These are phyloP conservation scores for Rubia yunnanensis DNA, from an alignment of 257 asterid species.

Conservation along the genomic window DNA sequence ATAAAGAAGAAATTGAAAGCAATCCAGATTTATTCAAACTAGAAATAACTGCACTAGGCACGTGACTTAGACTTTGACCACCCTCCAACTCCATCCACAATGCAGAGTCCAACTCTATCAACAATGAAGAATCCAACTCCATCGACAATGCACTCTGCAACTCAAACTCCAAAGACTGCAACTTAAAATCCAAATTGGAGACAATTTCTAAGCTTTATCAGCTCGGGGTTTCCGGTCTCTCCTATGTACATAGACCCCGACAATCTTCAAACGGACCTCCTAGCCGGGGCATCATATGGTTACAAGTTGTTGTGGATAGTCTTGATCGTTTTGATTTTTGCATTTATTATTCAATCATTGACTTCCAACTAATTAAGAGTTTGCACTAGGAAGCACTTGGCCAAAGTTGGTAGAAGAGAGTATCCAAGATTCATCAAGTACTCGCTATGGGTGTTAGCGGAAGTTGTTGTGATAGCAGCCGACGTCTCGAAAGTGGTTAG, in stretches of 20 bases:
- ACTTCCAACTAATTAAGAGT: slow-evolving; percentile 96
- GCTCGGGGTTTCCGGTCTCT: slow-evolving; percentile 94
- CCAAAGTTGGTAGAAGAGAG: slow-evolving; percentile 73
- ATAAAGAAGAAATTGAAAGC: no score
- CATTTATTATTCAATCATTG: slow-evolving; percentile 79
- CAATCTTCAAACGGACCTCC: slow-evolving; percentile 85
- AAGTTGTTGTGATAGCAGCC: slow-evolving; percentile 82
- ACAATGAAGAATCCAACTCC: no score
- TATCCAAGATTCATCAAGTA: slow-evolving; percentile 56
- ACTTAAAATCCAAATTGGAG: no score
- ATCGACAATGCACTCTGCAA: no score
- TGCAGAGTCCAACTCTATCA: no score
- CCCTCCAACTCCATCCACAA: no score
- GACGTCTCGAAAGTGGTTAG: slow-evolving; percentile 97
- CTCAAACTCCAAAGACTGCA: no score
- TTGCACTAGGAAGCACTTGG: slow-evolving; percentile 70
- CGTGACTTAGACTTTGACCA: no score
- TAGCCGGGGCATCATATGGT: slow-evolving; percentile 74
- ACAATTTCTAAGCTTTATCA: slow-evolving; percentile 53
- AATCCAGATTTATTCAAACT: no score
- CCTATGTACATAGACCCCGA: no score
- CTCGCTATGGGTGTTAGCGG: slow-evolving; percentile 74
- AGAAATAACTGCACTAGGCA: no score
- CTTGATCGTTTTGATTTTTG: slow-evolving; percentile 75
- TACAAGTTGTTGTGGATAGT: slow-evolving; percentile 67